phyloP scores from a whole-genome alignment of 169 alveolate genomes.

The Perkinsus chesapeaki region DNA sequence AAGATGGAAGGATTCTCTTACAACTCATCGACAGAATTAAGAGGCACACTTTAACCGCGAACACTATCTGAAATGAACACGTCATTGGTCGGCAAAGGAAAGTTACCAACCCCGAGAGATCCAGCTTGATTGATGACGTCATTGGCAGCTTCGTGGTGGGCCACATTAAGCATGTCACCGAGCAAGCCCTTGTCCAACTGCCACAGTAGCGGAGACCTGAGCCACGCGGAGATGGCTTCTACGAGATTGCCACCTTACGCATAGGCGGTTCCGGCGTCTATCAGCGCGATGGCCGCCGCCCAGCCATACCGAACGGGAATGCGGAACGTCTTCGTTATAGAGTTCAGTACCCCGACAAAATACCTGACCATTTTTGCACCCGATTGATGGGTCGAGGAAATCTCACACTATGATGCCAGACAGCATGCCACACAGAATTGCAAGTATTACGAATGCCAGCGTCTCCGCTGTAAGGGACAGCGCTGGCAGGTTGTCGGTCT shows the following conservation, averaged over 20 bases:
- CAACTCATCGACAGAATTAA: neutral
- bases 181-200: neutral
- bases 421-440: slow-evolving; percentile 6
- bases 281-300: neutral
- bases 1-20: neutral
- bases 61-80: neutral
- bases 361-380: neutral
- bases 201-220: neutral
- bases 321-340: neutral
- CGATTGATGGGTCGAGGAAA: neutral
- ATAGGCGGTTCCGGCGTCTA: neutral
- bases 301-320: neutral
- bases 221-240: neutral
- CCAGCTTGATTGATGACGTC: neutral
- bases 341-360: neutral
- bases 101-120: neutral
- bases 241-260: neutral
- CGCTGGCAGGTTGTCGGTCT: neutral
- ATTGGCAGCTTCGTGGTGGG: neutral
- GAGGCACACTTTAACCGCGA: neutral
- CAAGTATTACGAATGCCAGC: neutral
- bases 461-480: neutral
- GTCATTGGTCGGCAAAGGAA: neutral
- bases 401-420: slow-evolving; percentile 17
- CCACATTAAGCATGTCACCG: neutral